phyloP scores from a whole-genome alignment of 768 basidiomycete genomes.

The Amanita inopinata region DNA sequence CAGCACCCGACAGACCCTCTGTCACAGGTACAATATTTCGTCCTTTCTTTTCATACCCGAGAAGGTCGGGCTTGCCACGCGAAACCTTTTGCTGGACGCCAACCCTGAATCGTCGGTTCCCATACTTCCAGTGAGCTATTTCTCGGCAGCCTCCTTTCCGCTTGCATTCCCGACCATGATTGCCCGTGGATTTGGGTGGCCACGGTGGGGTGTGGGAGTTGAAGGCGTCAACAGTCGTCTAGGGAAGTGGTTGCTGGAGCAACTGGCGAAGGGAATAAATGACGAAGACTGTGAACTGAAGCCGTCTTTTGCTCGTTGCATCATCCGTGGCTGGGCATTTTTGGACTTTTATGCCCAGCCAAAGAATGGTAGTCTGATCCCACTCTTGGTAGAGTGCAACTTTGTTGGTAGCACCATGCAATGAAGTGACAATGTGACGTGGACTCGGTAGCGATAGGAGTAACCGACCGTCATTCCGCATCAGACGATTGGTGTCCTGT shows the following conservation, averaged over 20 bases:
- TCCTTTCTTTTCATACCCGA: slow-evolving; percentile 79
- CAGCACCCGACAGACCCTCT: not conserved
- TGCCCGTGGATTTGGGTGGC: slow-evolving; percentile 82
- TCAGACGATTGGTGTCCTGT: too few relatives aligned
- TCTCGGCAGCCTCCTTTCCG: slow-evolving; percentile 76
- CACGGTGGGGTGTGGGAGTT: slow-evolving; percentile 64
- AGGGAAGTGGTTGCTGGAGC: slow-evolving; percentile 58
- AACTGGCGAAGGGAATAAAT: slow-evolving; percentile 23
- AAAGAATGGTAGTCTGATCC: slow-evolving; percentile 38
- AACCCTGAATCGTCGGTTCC: slow-evolving; percentile 20
- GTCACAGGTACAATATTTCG: slow-evolving; percentile 64
- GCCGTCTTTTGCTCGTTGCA: slow-evolving; percentile 20
- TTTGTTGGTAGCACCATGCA: slow-evolving; percentile 55
- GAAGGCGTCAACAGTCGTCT: slow-evolving; percentile 80
- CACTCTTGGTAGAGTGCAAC: slow-evolving; percentile 72
- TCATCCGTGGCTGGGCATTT: slow-evolving; percentile 66
- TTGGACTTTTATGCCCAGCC: slow-evolving; percentile 69
- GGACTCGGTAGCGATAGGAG: not conserved
- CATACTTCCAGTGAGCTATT: slow-evolving; percentile 64
- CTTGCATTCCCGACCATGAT: slow-evolving; percentile 68
- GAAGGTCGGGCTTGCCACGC: slow-evolving; percentile 53
- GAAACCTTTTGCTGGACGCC: slow-evolving; percentile 34
- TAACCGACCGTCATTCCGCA: too few relatives aligned
- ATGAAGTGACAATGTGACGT: slow-evolving; percentile 11
- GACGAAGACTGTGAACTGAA: not conserved